These are phyloP conservation scores for Curvularia sp. DNA, from an alignment of 2,329 filamentous ascomycete species.

Conservation along the genomic window DNA sequence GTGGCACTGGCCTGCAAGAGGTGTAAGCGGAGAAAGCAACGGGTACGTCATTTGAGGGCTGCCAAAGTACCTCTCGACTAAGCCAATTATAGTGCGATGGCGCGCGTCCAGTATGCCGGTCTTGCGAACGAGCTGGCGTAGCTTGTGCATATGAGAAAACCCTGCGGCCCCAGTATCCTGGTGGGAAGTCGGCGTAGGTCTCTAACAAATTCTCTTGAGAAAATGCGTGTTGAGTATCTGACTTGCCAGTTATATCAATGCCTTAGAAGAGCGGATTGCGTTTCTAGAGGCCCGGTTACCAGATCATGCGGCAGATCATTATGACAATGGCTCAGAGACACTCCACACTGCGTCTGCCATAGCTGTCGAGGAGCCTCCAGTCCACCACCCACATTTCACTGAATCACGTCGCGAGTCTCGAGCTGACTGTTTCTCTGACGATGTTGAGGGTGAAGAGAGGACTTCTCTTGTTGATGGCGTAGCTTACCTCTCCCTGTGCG, in stretches of 20 bases:
- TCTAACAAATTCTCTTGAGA: background rate
- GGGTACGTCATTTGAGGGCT: conserved; percentile 21
- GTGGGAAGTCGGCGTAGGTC: conserved; percentile 36
- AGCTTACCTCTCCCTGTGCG: conserved; percentile 38
- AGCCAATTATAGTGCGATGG: conserved; percentile 32
- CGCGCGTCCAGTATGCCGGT: conserved; percentile 29
- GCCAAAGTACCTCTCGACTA: conserved; percentile 2
- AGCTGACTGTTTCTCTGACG: conserved; percentile 19
- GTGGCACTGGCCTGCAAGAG: conserved; percentile 36
- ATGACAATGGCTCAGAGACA: conserved; percentile 14
- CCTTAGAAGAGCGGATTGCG: conserved; percentile 36
- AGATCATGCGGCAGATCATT: conserved; percentile 36
- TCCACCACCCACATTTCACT: background rate
- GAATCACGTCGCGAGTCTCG: conserved; percentile 12
- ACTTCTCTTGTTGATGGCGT: conserved; percentile 37
- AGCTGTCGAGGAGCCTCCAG: background rate
- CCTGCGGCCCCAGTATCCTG: conserved; percentile 36
- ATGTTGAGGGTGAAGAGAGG: conserved; percentile 30
- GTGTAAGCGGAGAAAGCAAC: conserved; percentile 39
- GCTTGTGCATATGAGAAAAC: conserved; percentile 35
- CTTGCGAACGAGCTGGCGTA: conserved; percentile 29
- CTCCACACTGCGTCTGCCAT: conserved; percentile 1
- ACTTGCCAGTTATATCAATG: conserved; percentile 33
- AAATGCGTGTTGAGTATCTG: background rate
- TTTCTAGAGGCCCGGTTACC: conserved; percentile 38